Evolutionary conservation across 2,329 filamentous ascomycete species (phyloP).

Genomic region (Lecanicillium sp.): DNA sequence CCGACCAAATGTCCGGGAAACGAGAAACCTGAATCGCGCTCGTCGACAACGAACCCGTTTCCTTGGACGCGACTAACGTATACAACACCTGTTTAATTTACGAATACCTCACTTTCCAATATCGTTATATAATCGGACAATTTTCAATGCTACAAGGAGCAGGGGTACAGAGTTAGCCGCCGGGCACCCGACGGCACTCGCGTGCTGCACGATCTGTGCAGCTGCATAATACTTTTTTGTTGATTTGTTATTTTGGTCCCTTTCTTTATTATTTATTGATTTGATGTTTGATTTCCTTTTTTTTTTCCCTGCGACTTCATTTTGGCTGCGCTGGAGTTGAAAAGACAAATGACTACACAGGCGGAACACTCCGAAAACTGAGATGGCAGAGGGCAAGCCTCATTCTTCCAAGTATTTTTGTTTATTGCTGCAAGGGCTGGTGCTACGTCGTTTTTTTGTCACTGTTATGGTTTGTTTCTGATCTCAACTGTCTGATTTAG

Average conservation of each 20-base stretch:
- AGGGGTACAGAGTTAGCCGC: conserved; percentile 6
- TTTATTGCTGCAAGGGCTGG: neutral
- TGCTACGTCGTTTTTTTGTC: conserved; percentile 6
- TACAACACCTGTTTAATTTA: conserved; percentile 9
- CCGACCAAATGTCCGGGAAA: too few relatives aligned
- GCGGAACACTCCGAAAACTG: conserved; percentile 15
- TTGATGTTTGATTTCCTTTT: neutral
- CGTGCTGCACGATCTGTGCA: neutral
- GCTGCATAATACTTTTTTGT: neutral
- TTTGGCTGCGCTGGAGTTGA: conserved; percentile 11
- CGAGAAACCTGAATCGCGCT: too few relatives aligned
- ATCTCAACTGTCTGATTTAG: neutral
- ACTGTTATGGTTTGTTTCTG: neutral
- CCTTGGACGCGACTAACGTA: too few relatives aligned
- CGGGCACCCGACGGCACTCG: conserved; percentile 10
- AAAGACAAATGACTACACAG: conserved; percentile 10
- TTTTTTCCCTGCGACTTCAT: conserved; percentile 1
- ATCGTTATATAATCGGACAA: neutral
- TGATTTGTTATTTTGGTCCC: neutral
- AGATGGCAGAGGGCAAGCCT: conserved; percentile 14
- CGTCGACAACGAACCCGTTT: too few relatives aligned
- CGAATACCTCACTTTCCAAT: neutral
- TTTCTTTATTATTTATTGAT: neutral
- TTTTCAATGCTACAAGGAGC: neutral
- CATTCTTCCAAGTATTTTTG: conserved; percentile 6